Evolutionary conservation across 352 stramenopile species (phyloP), one percentile per base, ranked within the genome.

Genomic region (Phytophthora ohioensis): DNA sequence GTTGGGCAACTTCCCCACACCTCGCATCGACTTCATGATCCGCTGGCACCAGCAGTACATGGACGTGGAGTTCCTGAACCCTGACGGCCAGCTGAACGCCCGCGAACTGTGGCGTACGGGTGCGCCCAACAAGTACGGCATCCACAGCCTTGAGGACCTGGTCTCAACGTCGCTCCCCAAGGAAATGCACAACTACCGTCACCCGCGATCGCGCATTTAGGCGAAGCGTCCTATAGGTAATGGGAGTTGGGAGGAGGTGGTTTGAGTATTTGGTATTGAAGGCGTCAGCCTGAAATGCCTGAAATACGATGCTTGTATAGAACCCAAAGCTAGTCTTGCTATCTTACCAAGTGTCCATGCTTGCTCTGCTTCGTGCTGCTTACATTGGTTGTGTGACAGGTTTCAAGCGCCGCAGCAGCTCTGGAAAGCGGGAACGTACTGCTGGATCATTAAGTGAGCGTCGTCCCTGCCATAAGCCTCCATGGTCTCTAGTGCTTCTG

Each of bases 21-120:
- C 92, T 11, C 90, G 90, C 56, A 97, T 98, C 41, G 91, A 97
- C 80, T 97, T 97, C 53, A 96, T 98, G 82, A 98, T 98, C 73
- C 87, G 91, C 49, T 98, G 92, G 92, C 92, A 98, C 79, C 92
- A 98, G 82, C 86, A 94, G 73, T 82, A 90, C 79, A 98, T 98
- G 92, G 85, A 77, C 47, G 87, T 97, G 43, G 81, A 88, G 43
- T 98, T 97, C 79, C 70, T 98, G 27, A 88, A 81, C 54, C 60
- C 85, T 3, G 91, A 98, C 59, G 91, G 90, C 35, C 90, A 97
- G 71, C 81, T 98, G 41, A 98, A 97, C 62, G 84, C 92, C 39
- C 85, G 88, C 57, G 83, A 97, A 58, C 76, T 98, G 43, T 92
- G 91, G 80, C 86, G 88, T 70, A 97, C 92, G 3, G 92, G 92